These are phyloP conservation scores for Aphanomyces euteiches DNA, from an alignment of 352 stramenopile species.

Conservation along the genomic window DNA sequence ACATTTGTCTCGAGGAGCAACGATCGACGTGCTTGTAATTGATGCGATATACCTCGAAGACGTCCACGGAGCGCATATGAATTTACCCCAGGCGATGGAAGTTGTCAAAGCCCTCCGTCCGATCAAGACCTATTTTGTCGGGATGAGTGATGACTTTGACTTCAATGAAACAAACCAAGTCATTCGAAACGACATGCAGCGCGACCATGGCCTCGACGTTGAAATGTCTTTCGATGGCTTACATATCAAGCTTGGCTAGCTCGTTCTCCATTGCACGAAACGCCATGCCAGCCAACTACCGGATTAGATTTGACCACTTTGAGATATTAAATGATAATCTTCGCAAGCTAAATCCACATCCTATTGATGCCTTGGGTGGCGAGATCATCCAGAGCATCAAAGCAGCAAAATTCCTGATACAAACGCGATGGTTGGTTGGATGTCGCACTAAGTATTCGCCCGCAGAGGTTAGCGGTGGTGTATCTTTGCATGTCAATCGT, in stretches of 20 bases:
- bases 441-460: no score
- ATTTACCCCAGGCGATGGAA: constrained; percentile 61
- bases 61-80: constrained; percentile 84
- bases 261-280: no score
- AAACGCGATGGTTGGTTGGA: no score
- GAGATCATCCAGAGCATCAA: no score
- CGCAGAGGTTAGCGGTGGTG: no score
- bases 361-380: no score
- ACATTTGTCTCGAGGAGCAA: constrained; percentile 45
- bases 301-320: no score
- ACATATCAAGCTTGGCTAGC: constrained; percentile 30
- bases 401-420: no score
- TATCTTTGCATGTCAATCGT: no score
- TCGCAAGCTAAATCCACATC: no score
- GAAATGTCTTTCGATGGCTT: constrained; percentile 84
- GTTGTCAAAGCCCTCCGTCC: constrained; percentile 62
- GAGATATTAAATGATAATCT: no score
- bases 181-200: constrained; percentile 45
- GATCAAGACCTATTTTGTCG: constrained; percentile 70
- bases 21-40: constrained; percentile 80
- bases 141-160: constrained; percentile 85
- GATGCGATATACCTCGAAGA: constrained; percentile 74
- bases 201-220: constrained; percentile 52
- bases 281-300: no score
- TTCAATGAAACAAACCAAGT: constrained; percentile 48